Conservation (phyloP, 1,139 yeast species). For the Debaryomyces coudertii region DNA sequence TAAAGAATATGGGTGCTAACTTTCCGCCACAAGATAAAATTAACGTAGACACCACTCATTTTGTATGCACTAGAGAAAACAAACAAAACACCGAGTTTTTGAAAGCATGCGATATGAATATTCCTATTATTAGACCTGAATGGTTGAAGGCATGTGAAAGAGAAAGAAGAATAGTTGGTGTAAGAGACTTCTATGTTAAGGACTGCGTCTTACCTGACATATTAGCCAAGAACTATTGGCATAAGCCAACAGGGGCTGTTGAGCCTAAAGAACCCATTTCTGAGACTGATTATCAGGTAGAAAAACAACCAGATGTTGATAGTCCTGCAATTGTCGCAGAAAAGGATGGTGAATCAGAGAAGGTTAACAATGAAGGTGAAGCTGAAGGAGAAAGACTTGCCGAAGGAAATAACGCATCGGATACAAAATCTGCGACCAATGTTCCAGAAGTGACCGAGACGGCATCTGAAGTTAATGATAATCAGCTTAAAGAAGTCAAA, state of each 20-base stretch:
- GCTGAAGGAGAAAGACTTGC: constrained; percentile 5
- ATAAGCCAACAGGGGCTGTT: constrained; percentile 7
- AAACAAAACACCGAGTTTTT: constrained; percentile 63
- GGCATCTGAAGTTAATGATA: neutral
- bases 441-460: neutral
- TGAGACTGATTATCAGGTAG: constrained; percentile 11
- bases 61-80: constrained; percentile 71
- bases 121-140: constrained; percentile 94
- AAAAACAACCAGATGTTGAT: neutral
- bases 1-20: constrained; percentile 75
- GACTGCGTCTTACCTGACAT: constrained; percentile 54
- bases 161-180: constrained; percentile 91
- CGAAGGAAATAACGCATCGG: neutral
- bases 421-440: neutral
- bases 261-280: constrained; percentile 4
- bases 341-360: constrained; percentile 16
- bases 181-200: constrained; percentile 74
- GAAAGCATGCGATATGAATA: constrained; percentile 83
- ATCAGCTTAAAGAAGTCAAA: constrained; percentile 6
- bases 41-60: constrained; percentile 92
- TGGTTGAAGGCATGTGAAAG: constrained; percentile 94
- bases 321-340: constrained; percentile 6
- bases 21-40: constrained; percentile 74
- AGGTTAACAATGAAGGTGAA: constrained; percentile 13
- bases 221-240: constrained; percentile 49